A percentile compares a stretch with the other conserved stretches of the same genome.
Conservation (phyloP, 1,139 yeast species). For the Scheffersomyces quercinus region DNA sequence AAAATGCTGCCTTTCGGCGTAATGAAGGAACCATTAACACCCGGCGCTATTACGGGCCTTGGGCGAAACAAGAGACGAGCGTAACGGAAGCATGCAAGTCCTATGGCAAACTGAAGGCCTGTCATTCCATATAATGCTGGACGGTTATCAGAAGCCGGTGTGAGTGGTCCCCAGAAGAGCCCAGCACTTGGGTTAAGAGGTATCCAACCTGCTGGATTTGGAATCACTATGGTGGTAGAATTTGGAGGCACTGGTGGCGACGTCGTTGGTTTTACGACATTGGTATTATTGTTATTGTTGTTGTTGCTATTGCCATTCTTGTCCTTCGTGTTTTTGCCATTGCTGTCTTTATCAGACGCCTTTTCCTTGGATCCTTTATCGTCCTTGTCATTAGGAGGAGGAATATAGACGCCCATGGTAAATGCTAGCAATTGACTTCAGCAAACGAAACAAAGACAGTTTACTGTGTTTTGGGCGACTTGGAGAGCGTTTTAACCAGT, state of each 20-base stretch:
- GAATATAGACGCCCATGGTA: constrained; percentile 18
- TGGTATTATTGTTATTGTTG: neutral
- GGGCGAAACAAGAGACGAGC: constrained; percentile 19
- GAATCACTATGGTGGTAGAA: constrained; percentile 18
- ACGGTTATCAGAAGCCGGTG: constrained; percentile 61
- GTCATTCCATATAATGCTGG: constrained; percentile 50
- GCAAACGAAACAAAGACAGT: neutral
- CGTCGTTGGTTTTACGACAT: constrained; percentile 3
- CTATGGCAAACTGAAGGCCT: constrained; percentile 48
- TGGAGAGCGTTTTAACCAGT: too few species aligned
- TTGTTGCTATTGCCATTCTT: neutral
- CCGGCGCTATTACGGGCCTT: neutral
- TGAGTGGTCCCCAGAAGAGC: constrained; percentile 62
- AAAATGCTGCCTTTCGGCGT: constrained; percentile 7
- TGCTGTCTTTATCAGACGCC: neutral
- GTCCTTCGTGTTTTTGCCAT: neutral
- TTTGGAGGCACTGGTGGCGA: constrained; percentile 10
- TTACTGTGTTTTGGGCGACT: too few species aligned
- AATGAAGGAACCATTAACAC: constrained; percentile 1
- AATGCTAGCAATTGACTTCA: neutral
- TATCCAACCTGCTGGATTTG: constrained; percentile 23
- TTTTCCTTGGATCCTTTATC: constrained; percentile 15
- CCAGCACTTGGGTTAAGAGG: constrained; percentile 58
- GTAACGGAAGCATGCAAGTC: constrained; percentile 30
- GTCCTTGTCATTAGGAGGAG: constrained; percentile 13